These are phyloP conservation scores for Coemansia sp. DNA, from an alignment of 192 early-diverging fungal species.

Conservation along the genomic window DNA sequence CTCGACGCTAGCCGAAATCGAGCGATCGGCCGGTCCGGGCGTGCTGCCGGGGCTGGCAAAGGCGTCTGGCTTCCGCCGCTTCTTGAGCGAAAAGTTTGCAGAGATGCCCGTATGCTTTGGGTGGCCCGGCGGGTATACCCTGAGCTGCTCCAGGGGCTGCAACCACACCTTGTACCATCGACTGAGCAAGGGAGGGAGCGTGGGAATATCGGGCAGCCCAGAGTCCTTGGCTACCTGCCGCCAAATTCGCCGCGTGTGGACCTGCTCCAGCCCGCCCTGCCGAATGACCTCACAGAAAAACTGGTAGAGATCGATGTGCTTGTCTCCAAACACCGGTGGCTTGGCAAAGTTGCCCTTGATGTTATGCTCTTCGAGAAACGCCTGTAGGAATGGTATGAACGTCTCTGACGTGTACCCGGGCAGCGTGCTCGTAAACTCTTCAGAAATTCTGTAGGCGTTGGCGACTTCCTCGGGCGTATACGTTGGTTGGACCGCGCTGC, in stretches of 20 bases:
- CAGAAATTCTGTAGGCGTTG: conserved; percentile 32
- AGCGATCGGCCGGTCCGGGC: conserved; percentile 38
- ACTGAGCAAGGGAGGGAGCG: conserved; percentile 52
- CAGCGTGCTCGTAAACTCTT: conserved; percentile 45
- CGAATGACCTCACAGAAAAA: conserved; percentile 53
- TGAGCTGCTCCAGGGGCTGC: conserved; percentile 53
- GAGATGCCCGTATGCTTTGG: conserved; percentile 48
- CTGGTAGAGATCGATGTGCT: conserved; percentile 37
- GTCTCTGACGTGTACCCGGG: conserved; percentile 37
- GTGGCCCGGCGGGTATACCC: conserved; percentile 52
- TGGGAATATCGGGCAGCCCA: conserved; percentile 44
- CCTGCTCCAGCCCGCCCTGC: conserved; percentile 51
- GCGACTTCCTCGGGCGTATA: conserved; percentile 51
- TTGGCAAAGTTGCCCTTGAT: conserved; percentile 41
- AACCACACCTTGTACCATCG: conserved; percentile 58
- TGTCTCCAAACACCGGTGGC: conserved; percentile 46
- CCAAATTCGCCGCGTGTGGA: conserved; percentile 50
- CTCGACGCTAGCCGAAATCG: conserved; percentile 33
- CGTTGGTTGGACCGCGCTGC: neutral
- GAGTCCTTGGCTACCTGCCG: conserved; percentile 52
- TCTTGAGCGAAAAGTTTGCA: conserved; percentile 54
- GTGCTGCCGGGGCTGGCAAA: conserved; percentile 46
- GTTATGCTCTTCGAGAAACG: conserved; percentile 46
- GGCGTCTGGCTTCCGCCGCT: conserved; percentile 43
- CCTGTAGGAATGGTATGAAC: conserved; percentile 45